Evolutionary conservation across 2,329 filamentous ascomycete species (phyloP).

Genomic region (Aspergillus floridensis): DNA sequence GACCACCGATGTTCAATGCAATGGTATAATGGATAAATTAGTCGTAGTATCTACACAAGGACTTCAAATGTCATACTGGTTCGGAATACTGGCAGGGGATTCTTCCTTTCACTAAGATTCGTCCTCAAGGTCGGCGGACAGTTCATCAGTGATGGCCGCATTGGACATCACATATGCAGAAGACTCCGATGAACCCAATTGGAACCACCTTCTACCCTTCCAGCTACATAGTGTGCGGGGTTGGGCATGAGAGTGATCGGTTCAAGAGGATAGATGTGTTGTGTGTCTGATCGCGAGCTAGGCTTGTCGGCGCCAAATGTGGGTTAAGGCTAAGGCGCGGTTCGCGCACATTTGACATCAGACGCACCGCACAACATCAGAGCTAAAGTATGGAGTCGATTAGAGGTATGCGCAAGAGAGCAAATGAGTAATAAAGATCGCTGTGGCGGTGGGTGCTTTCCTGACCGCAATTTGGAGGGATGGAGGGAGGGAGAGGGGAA

Average conservation of each 20-base stretch:
- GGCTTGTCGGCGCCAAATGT: neutral
- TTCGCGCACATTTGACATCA: slow-evolving; percentile 3
- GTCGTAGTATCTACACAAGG: too few relatives aligned
- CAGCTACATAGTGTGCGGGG: slow-evolving; percentile 15
- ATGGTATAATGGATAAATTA: too few relatives aligned
- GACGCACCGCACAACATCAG: neutral
- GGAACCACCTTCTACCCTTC: slow-evolving; percentile 1
- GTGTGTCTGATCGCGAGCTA: neutral
- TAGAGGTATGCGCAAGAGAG: slow-evolving; percentile 1
- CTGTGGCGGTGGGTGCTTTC: slow-evolving; percentile 20
- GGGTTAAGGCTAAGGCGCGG: slow-evolving; percentile 7
- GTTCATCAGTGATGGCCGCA: too few relatives aligned
- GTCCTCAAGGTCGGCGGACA: too few relatives aligned
- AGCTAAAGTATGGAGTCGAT: neutral
- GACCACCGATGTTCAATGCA: too few relatives aligned
- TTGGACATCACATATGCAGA: neutral
- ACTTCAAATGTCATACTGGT: too few relatives aligned
- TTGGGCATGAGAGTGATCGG: slow-evolving; percentile 21
- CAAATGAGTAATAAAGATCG: slow-evolving; percentile 3
- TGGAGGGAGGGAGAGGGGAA: too few relatives aligned
- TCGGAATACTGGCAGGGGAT: too few relatives aligned
- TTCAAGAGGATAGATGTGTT: neutral
- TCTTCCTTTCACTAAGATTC: too few relatives aligned
- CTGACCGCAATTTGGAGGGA: slow-evolving; percentile 27
- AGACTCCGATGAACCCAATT: neutral